Conservation (phyloP, 768 basidiomycete genomes). For the Trametes maxima region DNA sequence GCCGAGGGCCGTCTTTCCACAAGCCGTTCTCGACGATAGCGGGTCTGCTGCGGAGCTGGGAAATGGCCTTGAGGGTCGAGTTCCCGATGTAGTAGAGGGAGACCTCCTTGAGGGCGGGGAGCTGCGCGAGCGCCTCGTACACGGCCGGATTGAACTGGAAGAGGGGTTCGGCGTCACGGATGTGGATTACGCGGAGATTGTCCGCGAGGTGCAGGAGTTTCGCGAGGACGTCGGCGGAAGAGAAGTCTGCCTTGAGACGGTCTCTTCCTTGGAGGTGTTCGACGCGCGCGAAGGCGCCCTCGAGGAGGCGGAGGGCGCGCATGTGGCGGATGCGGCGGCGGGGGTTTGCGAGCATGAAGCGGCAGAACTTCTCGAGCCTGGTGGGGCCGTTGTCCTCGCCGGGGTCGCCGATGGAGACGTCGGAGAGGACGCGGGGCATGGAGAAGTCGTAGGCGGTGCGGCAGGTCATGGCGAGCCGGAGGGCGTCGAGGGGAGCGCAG, state of each 20-base stretch:
- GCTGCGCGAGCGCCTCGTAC: constrained; percentile 19
- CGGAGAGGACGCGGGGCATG: constrained; percentile 23
- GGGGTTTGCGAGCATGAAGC: constrained; percentile 20
- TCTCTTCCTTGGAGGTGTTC: constrained; percentile 4
- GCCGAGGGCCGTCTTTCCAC: constrained; percentile 26
- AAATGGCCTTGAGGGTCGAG: constrained; percentile 18
- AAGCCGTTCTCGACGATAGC: constrained; percentile 23
- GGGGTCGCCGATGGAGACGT: constrained; percentile 23
- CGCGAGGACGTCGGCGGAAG: constrained; percentile 22
- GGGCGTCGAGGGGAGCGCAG: constrained; percentile 20
- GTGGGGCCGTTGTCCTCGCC: constrained; percentile 15
- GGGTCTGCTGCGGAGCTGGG: constrained; percentile 19
- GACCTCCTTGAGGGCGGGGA: constrained; percentile 23
- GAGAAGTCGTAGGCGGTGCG: constrained; percentile 21
- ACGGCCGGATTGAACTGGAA: constrained; percentile 24
- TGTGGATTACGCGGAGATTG: constrained; percentile 23
- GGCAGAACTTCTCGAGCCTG: constrained; percentile 22
- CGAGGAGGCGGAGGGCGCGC: constrained; percentile 23
- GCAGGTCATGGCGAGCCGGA: constrained; percentile 24
- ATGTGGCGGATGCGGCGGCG: constrained; percentile 16
- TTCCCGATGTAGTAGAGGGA: constrained; percentile 28
- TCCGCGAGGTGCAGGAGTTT: constrained; percentile 15
- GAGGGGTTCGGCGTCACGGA: constrained; percentile 25
- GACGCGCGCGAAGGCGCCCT: constrained; percentile 18
- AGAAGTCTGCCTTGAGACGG: constrained; percentile 22